phyloP scores from a whole-genome alignment of 768 basidiomycete species.

The Mycena kentingensis region DNA sequence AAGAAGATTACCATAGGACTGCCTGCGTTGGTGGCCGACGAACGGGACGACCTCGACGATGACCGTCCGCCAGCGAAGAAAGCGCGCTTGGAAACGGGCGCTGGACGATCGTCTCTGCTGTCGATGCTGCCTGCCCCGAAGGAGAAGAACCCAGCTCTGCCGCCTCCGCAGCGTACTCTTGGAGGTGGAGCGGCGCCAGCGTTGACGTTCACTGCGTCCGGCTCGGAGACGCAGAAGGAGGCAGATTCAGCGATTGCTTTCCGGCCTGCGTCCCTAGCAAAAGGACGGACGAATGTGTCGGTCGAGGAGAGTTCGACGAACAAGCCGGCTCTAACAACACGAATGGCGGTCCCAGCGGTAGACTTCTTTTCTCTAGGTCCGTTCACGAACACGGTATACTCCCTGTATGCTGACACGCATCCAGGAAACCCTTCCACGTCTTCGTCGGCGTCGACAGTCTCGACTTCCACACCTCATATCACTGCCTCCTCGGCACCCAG shows the following conservation, averaged over 20 bases:
- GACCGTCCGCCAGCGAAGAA: constrained; percentile 62
- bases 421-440: constrained; percentile 22
- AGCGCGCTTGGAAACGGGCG: constrained; percentile 51
- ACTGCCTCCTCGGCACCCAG: constrained; percentile 67
- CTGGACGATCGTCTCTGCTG: constrained; percentile 64
- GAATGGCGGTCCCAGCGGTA: constrained; percentile 37
- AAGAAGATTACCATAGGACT: constrained; percentile 67
- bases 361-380: constrained; percentile 74
- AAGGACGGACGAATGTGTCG: constrained; percentile 61
- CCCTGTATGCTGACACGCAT: background rate
- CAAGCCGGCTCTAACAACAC: constrained; percentile 13
- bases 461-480: constrained; percentile 28
- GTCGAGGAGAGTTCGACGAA: constrained; percentile 42
- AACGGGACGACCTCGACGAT: constrained; percentile 38
- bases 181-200: constrained; percentile 65
- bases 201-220: constrained; percentile 54
- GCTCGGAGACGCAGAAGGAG: constrained; percentile 16
- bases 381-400: constrained; percentile 21
- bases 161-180: constrained; percentile 55
- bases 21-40: constrained; percentile 45
- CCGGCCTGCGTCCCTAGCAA: constrained; percentile 58
- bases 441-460: constrained; percentile 28
- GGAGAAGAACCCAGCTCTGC: constrained; percentile 46
- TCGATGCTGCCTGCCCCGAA: constrained; percentile 79
- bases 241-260: constrained; percentile 45